Evolutionary conservation across 805 yeast species (phyloP).

Genomic region (Hanseniaspora occidentalis): DNA sequence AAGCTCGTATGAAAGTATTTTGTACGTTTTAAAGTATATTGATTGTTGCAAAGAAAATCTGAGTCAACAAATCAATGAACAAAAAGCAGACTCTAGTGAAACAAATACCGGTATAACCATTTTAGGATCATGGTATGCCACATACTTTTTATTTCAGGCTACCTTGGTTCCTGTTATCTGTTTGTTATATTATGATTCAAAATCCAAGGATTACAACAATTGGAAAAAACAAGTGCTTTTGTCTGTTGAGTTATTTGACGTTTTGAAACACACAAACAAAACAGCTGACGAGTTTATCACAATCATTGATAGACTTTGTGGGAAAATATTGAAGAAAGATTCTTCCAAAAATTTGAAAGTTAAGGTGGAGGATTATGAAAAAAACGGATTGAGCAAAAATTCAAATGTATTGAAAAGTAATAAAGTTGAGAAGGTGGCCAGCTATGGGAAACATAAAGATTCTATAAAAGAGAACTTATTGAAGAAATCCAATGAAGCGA

Average conservation of each 20-base stretch:
- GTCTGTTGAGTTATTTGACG: slow-evolving; percentile 1
- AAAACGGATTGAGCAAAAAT: background rate
- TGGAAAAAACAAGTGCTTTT: slow-evolving; percentile 6
- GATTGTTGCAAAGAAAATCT: slow-evolving; percentile 3
- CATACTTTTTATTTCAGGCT: slow-evolving; percentile 53
- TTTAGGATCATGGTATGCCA: slow-evolving; percentile 40
- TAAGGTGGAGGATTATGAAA: background rate
- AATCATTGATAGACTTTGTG: slow-evolving; percentile 6
- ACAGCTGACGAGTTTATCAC: slow-evolving; percentile 6
- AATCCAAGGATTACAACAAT: slow-evolving; percentile 4
- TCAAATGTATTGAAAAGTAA: background rate
- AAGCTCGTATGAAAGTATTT: slow-evolving; percentile 40
- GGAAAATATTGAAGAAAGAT: slow-evolving; percentile 3
- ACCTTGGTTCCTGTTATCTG: slow-evolving; percentile 37
- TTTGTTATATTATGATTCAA: slow-evolving; percentile 5
- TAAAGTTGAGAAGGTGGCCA: background rate
- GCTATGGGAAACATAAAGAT: background rate
- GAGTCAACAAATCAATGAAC: background rate
- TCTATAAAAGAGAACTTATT: background rate
- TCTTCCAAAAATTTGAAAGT: background rate
- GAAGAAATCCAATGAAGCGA: background rate
- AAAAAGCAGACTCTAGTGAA: background rate
- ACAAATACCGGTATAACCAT: background rate
- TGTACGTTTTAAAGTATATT: slow-evolving; percentile 32
- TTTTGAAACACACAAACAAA: slow-evolving; percentile 3